Evolutionary conservation across 75 land plant species (phyloP).

Genomic region (Azolla pinnata): DNA sequence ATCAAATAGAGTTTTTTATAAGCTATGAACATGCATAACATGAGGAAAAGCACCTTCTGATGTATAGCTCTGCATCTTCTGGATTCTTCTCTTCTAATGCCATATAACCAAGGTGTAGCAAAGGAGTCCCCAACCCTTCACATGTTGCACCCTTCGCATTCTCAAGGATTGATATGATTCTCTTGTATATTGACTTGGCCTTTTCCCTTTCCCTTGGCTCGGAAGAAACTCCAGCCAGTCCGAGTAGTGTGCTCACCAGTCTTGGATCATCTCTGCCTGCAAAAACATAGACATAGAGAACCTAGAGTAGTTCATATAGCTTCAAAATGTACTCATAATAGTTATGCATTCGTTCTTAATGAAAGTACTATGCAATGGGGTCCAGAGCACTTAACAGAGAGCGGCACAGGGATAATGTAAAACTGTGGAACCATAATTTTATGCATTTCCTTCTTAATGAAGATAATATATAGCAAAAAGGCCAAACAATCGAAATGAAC

Average conservation of each 20-base stretch:
- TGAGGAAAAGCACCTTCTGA: conserved; percentile 42
- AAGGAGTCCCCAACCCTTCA: conserved; percentile 54
- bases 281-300: too few species aligned
- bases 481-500: too few species aligned
- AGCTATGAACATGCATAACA: not conserved
- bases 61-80: conserved; percentile 49
- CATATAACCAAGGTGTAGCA: conserved; percentile 57
- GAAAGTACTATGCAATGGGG: too few species aligned
- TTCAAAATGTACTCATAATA: too few species aligned
- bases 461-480: too few species aligned
- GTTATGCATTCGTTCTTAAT: too few species aligned
- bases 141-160: conserved; percentile 37
- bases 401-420: too few species aligned
- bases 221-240: conserved; percentile 44
- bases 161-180: conserved; percentile 47
- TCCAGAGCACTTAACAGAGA: too few species aligned
- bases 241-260: conserved; percentile 48
- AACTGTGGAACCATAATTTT: too few species aligned
- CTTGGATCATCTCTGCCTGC: conserved; percentile 52
- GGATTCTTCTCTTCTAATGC: conserved; percentile 46
- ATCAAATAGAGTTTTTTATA: not conserved
- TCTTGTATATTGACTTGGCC: conserved; percentile 44
- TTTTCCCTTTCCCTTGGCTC: conserved; percentile 28
- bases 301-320: too few species aligned
- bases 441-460: too few species aligned